Conservation (phyloP, 164 flowering plant genomes). For the Liriodendron chinense region DNA sequence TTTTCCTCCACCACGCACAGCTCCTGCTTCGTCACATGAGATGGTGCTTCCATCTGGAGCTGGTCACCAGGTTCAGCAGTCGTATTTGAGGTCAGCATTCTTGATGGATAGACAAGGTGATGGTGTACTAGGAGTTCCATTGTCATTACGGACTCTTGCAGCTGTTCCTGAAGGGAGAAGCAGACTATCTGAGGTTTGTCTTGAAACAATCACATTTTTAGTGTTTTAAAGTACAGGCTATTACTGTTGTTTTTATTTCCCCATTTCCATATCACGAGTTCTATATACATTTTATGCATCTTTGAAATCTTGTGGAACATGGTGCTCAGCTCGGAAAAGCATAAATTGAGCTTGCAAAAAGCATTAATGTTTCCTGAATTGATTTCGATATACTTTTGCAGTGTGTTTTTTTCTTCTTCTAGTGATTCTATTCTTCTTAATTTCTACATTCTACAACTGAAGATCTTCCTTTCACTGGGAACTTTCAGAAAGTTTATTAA, state of each 20-base stretch:
- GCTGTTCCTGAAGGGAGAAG: slow-evolving; percentile 64
- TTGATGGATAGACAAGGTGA: slow-evolving; percentile 66
- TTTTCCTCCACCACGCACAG: slow-evolving; percentile 26
- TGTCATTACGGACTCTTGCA: slow-evolving; percentile 50
- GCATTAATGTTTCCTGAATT: neutral
- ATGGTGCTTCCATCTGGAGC: slow-evolving; percentile 37
- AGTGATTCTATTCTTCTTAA: neutral
- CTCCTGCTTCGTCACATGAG: slow-evolving; percentile 40
- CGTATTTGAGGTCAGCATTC: slow-evolving; percentile 45
- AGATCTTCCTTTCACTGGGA: neutral
- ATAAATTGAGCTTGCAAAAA: neutral
- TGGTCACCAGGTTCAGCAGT: slow-evolving; percentile 36
- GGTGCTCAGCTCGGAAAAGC: neutral
- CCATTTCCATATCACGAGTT: neutral
- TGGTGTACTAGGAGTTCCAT: slow-evolving; percentile 51
- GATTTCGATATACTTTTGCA: neutral
- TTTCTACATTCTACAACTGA: no score
- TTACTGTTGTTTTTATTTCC: neutral
- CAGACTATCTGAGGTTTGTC: slow-evolving; percentile 81
- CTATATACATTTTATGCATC: neutral
- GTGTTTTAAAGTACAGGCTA: neutral
- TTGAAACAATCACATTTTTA: neutral
- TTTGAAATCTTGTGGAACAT: neutral
- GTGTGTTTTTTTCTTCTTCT: neutral
- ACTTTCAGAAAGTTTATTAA: neutral